Evolutionary conservation across 129 eudicot genomes (phyloP).

Genomic region (Smallanthus sonchifolius): DNA sequence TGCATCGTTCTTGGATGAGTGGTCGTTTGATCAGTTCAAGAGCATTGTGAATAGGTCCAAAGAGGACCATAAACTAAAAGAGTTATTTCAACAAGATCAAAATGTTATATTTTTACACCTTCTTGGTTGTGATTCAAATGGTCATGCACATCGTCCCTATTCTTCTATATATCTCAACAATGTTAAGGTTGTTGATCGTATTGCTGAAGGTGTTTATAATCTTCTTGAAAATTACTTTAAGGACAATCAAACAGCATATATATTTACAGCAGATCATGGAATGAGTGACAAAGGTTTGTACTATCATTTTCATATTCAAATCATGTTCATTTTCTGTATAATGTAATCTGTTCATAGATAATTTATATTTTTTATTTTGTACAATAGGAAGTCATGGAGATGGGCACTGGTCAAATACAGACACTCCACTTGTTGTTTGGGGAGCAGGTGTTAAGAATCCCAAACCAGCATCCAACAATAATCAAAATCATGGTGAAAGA

Average conservation of each 20-base stretch:
- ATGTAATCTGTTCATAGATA: slow-evolving; percentile 3
- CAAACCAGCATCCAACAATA: slow-evolving; percentile 41
- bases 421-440: slow-evolving; percentile 98
- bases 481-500: slow-evolving; percentile 47
- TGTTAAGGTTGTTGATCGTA: slow-evolving; percentile 88
- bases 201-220: slow-evolving; percentile 89
- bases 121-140: slow-evolving; percentile 99
- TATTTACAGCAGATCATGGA: slow-evolving; percentile 99
- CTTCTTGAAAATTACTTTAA: slow-evolving; percentile 75
- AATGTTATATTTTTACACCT: slow-evolving; percentile 83
- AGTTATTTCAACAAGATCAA: slow-evolving; percentile 70
- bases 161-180: slow-evolving; percentile 93
- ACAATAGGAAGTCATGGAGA: slow-evolving; percentile 93
- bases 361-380: background rate
- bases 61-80: slow-evolving; percentile 55
- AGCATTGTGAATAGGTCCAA: slow-evolving; percentile 76
- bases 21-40: slow-evolving; percentile 97
- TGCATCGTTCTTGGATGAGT: slow-evolving; percentile 97
- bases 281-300: slow-evolving; percentile 95
- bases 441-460: slow-evolving; percentile 93
- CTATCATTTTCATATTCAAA: background rate
- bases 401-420: slow-evolving; percentile 92
- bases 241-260: slow-evolving; percentile 83
- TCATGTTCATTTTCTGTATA: background rate
- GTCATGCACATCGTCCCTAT: slow-evolving; percentile 98